A percentile compares a stretch with the other conserved stretches of the same genome.
Evolutionary conservation across 1,284 basidiomycete genomes (phyloP).

Genomic region (Agroathelia rolfsii): DNA sequence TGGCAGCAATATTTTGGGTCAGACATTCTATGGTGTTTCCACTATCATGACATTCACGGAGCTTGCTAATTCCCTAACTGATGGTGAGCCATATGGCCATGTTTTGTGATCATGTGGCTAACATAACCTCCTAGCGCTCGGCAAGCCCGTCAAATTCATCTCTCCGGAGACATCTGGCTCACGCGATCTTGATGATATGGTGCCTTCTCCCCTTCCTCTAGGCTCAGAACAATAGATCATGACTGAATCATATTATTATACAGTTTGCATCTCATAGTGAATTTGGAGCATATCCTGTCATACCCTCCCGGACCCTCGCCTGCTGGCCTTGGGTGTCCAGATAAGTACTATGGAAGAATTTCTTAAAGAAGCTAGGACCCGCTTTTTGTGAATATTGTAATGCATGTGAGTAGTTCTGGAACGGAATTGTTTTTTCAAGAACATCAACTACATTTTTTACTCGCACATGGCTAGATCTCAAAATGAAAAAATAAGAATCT

Average conservation of each 20-base stretch:
- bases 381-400: too few relatives aligned
- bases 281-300: conserved; percentile 17
- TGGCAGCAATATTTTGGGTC: conserved; percentile 13
- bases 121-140: conserved; percentile 14
- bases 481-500: too few relatives aligned
- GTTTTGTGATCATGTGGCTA: conserved; percentile 1
- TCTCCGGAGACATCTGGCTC: conserved; percentile 11
- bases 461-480: too few relatives aligned
- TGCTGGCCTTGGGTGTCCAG: conserved; percentile 19
- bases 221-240: not conserved
- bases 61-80: conserved; percentile 12
- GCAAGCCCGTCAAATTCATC: conserved; percentile 17
- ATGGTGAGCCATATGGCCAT: conserved; percentile 11
- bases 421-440: too few relatives aligned
- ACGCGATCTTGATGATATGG: conserved; percentile 21
- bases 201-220: conserved; percentile 9
- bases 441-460: too few relatives aligned
- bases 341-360: conserved; percentile 17
- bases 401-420: too few relatives aligned
- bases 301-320: conserved; percentile 18
- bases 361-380: conserved; percentile 16
- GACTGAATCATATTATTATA: conserved; percentile 1
- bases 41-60: conserved; percentile 16
- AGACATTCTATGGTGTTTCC: conserved; percentile 19
- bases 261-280: conserved; percentile 20